Conservation (phyloP, 2,329 filamentous ascomycete genomes). For the Monascus ruber region DNA sequence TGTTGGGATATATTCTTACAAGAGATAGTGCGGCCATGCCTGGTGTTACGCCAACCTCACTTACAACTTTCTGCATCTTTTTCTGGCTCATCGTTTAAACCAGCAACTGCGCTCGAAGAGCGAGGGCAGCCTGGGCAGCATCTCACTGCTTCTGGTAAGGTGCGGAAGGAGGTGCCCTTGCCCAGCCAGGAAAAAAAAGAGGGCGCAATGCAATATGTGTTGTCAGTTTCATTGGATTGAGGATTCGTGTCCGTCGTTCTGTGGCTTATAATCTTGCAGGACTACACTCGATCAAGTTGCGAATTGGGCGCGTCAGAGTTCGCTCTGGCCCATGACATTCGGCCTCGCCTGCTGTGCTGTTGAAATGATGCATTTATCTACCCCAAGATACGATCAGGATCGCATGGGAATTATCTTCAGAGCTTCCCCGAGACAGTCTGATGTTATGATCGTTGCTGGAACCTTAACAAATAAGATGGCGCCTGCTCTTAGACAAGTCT, state of each 20-base stretch:
- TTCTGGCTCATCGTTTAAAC: slow-evolving; percentile 32
- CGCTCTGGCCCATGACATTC: slow-evolving; percentile 87
- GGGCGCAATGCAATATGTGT: slow-evolving; percentile 42
- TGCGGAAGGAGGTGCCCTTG: slow-evolving; percentile 37
- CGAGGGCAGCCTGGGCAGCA: slow-evolving; percentile 20
- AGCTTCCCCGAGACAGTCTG: slow-evolving; percentile 71
- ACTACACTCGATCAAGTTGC: slow-evolving; percentile 56
- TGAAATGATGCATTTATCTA: slow-evolving; percentile 91
- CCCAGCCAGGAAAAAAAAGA: slow-evolving; percentile 40
- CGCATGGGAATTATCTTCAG: slow-evolving; percentile 80
- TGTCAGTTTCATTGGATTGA: slow-evolving; percentile 21
- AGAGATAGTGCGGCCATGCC: slow-evolving; percentile 15
- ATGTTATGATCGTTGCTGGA: slow-evolving; percentile 84
- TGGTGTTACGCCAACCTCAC: slow-evolving; percentile 20
- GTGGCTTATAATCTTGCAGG: slow-evolving; percentile 9
- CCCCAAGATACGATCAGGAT: slow-evolving; percentile 83
- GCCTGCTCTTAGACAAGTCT: slow-evolving; percentile 74
- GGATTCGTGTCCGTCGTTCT: neutral
- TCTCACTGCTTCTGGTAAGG: slow-evolving; percentile 33
- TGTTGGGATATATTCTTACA: slow-evolving; percentile 10
- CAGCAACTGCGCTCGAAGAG: slow-evolving; percentile 31
- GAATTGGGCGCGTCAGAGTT: slow-evolving; percentile 82
- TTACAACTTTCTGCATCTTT: slow-evolving; percentile 26
- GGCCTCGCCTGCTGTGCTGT: slow-evolving; percentile 82
- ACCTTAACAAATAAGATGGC: slow-evolving; percentile 94